These are phyloP conservation scores for Solanum neorickii DNA, from an alignment of 257 asterid genomes.

Conservation along the genomic window DNA sequence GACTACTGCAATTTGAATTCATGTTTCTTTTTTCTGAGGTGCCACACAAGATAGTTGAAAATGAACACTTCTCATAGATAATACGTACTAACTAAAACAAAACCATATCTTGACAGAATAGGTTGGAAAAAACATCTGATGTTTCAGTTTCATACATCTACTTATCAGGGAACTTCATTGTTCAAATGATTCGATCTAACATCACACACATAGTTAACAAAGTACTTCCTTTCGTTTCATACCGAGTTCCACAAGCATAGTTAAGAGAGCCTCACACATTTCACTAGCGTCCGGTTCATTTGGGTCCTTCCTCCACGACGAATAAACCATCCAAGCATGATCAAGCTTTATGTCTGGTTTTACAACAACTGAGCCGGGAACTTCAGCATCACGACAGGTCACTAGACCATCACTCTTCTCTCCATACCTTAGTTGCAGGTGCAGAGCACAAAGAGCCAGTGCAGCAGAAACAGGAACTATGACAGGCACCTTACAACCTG, in stretches of 20 bases:
- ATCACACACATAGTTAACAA: not conserved
- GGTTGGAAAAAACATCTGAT: not conserved
- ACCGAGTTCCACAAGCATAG: conserved; percentile 66
- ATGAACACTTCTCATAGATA: not conserved
- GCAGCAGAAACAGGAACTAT: conserved; percentile 75
- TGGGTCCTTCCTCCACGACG: conserved; percentile 60
- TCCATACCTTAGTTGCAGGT: conserved; percentile 66
- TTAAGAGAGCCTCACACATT: conserved; percentile 81
- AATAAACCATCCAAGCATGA: conserved; percentile 89
- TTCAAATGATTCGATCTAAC: not conserved
- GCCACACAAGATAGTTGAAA: not conserved
- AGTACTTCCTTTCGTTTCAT: not conserved
- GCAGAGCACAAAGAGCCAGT: conserved; percentile 66
- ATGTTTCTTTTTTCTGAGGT: not conserved
- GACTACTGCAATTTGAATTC: not conserved
- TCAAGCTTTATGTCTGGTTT: conserved; percentile 67
- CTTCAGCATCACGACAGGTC: conserved; percentile 91
- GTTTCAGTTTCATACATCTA: not conserved
- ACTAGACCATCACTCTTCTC: conserved; percentile 97
- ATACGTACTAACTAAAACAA: not conserved
- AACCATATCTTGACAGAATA: not conserved
- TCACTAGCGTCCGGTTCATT: conserved; percentile 52
- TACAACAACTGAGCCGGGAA: conserved; percentile 83
- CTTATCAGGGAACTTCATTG: not conserved
- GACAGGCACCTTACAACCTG: conserved; percentile 53